Evolutionary conservation across 768 basidiomycete species (phyloP).

Genomic region (Phaeolepiota aurea): DNA sequence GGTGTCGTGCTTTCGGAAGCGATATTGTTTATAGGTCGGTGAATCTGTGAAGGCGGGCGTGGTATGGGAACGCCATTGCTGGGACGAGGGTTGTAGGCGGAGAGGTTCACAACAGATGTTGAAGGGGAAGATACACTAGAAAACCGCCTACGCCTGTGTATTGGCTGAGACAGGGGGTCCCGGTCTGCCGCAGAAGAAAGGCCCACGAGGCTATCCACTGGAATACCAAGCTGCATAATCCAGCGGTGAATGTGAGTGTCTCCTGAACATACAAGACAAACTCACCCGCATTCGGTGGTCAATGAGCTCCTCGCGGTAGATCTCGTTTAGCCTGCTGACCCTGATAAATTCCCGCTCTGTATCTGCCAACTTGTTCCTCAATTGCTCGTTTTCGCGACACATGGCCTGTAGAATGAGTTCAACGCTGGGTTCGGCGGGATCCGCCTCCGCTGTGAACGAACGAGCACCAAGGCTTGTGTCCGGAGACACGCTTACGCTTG

Average conservation of each 20-base stretch:
- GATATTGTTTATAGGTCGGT: constrained; percentile 37
- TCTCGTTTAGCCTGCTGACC: constrained; percentile 67
- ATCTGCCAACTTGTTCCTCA: constrained; percentile 58
- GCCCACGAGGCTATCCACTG: constrained; percentile 76
- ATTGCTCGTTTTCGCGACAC: constrained; percentile 70
- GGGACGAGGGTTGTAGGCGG: constrained; percentile 22
- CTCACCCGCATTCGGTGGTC: constrained; percentile 69
- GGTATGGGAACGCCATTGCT: constrained; percentile 69
- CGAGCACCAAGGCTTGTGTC: constrained; percentile 21
- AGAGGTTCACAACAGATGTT: constrained; percentile 30
- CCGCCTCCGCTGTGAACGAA: constrained; percentile 16
- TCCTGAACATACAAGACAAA: constrained; percentile 10
- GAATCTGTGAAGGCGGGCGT: constrained; percentile 56
- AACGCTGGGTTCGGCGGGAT: constrained; percentile 27
- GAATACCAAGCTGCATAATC: constrained; percentile 50
- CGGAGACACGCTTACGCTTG: constrained; percentile 20
- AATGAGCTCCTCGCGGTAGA: constrained; percentile 80
- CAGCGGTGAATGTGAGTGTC: constrained; percentile 5
- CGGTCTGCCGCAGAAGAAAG: constrained; percentile 34
- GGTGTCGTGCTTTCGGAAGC: constrained; percentile 52
- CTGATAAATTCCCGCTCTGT: constrained; percentile 75
- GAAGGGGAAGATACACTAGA: constrained; percentile 37
- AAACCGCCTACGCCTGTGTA: constrained; percentile 46
- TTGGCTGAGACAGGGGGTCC: constrained; percentile 70
- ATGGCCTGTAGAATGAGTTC: constrained; percentile 71